Conservation (phyloP, 257 asterid genomes). For the Linaria vulgaris region DNA sequence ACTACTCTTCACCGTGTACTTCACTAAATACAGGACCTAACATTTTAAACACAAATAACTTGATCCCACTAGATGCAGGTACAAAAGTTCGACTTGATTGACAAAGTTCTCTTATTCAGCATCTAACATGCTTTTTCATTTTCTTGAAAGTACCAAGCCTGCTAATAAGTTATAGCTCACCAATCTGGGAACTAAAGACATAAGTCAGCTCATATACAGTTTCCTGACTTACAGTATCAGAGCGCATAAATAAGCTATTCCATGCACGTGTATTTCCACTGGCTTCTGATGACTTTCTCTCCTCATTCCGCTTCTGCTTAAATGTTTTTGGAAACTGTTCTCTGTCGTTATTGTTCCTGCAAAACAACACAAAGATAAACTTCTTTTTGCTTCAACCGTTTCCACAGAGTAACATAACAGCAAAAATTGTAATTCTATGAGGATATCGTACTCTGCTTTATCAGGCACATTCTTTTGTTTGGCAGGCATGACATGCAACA, state of each 20-base stretch:
- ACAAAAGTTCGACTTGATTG: slow-evolving; percentile 7
- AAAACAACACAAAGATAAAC: slow-evolving; percentile 20
- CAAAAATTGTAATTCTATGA: slow-evolving; percentile 13
- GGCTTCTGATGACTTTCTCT: slow-evolving; percentile 81
- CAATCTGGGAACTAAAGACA: slow-evolving; percentile 2
- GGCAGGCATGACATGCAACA: slow-evolving; percentile 91
- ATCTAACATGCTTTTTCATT: background rate
- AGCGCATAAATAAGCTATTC: slow-evolving; percentile 86
- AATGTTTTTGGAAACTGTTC: slow-evolving; percentile 56
- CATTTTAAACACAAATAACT: slow-evolving; percentile 13
- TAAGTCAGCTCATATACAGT: slow-evolving; percentile 15
- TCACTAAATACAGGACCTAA: slow-evolving; percentile 13
- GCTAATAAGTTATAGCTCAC: slow-evolving; percentile 1
- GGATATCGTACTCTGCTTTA: slow-evolving; percentile 48
- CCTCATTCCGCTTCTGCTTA: slow-evolving; percentile 67
- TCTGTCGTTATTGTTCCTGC: slow-evolving; percentile 41
- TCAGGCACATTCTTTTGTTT: slow-evolving; percentile 49
- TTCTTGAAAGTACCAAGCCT: slow-evolving; percentile 9
- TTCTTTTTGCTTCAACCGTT: slow-evolving; percentile 14
- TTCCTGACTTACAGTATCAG: slow-evolving; percentile 74
- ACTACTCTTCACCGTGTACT: slow-evolving; percentile 15
- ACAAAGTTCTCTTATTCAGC: slow-evolving; percentile 3
- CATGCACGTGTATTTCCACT: slow-evolving; percentile 84
- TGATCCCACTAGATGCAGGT: background rate
- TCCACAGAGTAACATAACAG: background rate